These are phyloP conservation scores for Aspergillus sp. DNA, from an alignment of 2,329 filamentous ascomycete genomes.

Conservation along the genomic window DNA sequence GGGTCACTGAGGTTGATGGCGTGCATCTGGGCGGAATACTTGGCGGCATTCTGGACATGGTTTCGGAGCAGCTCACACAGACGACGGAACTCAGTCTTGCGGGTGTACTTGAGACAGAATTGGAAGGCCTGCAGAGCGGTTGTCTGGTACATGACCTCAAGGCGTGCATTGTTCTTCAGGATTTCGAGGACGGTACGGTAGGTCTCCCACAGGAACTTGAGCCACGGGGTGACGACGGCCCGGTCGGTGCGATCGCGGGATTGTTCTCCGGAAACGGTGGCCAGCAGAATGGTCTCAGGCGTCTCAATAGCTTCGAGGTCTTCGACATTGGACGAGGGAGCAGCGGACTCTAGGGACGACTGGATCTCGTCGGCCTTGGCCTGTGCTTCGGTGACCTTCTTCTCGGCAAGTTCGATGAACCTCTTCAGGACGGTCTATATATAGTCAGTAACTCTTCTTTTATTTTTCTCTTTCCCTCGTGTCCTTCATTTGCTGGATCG, in stretches of 20 bases:
- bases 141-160: slow-evolving; percentile 97
- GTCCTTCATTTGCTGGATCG: not conserved
- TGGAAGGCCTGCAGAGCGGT: slow-evolving; percentile 97
- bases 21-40: slow-evolving; percentile 98
- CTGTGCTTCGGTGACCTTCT: slow-evolving; percentile 93
- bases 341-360: slow-evolving; percentile 68
- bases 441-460: not conserved
- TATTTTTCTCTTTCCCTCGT: not conserved
- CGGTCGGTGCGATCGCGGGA: slow-evolving; percentile 95
- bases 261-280: slow-evolving; percentile 96
- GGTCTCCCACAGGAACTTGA: slow-evolving; percentile 99
- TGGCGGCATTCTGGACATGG: slow-evolving; percentile 97
- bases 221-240: slow-evolving; percentile 96
- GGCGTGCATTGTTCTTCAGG: slow-evolving; percentile 94
- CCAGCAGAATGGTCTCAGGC: slow-evolving; percentile 93
- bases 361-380: slow-evolving; percentile 93
- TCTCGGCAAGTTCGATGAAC: slow-evolving; percentile 94
- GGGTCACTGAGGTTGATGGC: slow-evolving; percentile 98
- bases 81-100: slow-evolving; percentile 98
- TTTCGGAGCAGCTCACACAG: slow-evolving; percentile 97
- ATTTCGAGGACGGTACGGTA: slow-evolving; percentile 98
- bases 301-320: slow-evolving; percentile 97
- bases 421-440: slow-evolving; percentile 79
- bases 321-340: slow-evolving; percentile 68
- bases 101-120: slow-evolving; percentile 95